Base-by-base conservation (phyloP, 768 basidiomycete genomes). In the Lanmaoa pseudosensibilis region DNA sequence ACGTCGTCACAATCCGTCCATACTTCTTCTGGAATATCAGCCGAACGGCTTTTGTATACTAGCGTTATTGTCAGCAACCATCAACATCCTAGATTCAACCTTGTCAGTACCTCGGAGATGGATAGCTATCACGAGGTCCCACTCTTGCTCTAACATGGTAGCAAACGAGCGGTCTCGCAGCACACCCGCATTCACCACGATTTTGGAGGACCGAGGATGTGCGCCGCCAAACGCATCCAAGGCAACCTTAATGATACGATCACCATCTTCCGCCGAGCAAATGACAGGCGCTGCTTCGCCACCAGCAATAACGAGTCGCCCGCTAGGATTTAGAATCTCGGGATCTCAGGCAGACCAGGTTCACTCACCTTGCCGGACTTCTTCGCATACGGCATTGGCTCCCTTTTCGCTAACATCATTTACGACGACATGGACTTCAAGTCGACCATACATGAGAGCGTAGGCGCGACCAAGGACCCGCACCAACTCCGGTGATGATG, bases 41-140 rank as follows among this genome's bases (percentile, higher is more conserved):
- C 97, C 97, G 98, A 25, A 92, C 88, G 6, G 96, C 97, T 68
- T 96, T 91, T 30, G 85, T 87, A 60, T 92, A 94, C 90, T 94
- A 57, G 8, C n/a, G 46, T 18, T 10, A 39, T 5, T 6, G n/a
- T 68, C 41, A 60, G 51, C 16, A 43, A 43, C 13, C 1, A 23
- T 19, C 21, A 16, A 43, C n/a, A 50, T 46, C 32, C 18, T 21
- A 7, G 9, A 32, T 34, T 37, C 4, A 18, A 88, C 90, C 79
- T 93, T 94, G 78, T 85, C 98, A 13, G 96, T 97, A 10, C 90
- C 91, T 80, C 88, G 80, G 36, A 99, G 80, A 72, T 98, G 95
- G 25, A 98, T 83, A 47, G 86, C 83, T 59, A 96, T 77, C 34
- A 98, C 95, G 52, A 86, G 75, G 69, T 98, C 95, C 97, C 97